Evolutionary conservation across 2,329 filamentous ascomycete species (phyloP), one percentile per base, ranked within the genome.

Genomic region (Alternaria brassicae): DNA sequence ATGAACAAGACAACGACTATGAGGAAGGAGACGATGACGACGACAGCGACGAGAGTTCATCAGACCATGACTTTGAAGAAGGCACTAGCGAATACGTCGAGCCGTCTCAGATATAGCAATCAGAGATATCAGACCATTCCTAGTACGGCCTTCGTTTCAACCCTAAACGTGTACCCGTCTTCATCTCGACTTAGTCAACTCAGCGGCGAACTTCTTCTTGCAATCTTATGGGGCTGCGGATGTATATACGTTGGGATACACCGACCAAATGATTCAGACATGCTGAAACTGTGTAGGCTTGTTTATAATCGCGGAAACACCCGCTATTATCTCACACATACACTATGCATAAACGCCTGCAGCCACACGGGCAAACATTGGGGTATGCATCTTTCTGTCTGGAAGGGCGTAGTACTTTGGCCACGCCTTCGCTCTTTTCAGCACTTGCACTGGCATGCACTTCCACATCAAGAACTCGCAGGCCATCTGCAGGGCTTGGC

Each of bases 1-100:
- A 65, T 17, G 60, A 65, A 12, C 49, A 60, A 12, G 65, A 65
- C 5, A 53, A 62, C 8, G 70, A 71, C 42, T 68, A 72, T 15
- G 62, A 50, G 5, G 56, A 58, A 6, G 53, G 63, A n/a, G 54
- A 62, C 8, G 45, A 58, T 6, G 51, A 65, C 37, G 61, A 67
- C 13, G 61, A 68, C 13, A 58, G 64, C 8, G 44, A 32, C 28
- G 44, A 48, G n/a, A 34, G 13, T 30, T 47, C 44, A n/a, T 23
- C 17, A 7, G 44, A 48, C 21, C 28, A 48, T 1, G 28, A 36
- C 17, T 48, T 48, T 48, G 44, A 48, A 3, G 58, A 58, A 17
- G 54, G 55, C 44, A 41, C 56, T 3, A 69, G 66, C 25, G 66
- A 69, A 37, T 66, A 62, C n/a, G 23, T 65, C 15, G 62, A 62